Evolutionary conservation across 805 yeast genomes (phyloP), one percentile per base, ranked within the genome.

Genomic region (Ogataea nitratoaversa): DNA sequence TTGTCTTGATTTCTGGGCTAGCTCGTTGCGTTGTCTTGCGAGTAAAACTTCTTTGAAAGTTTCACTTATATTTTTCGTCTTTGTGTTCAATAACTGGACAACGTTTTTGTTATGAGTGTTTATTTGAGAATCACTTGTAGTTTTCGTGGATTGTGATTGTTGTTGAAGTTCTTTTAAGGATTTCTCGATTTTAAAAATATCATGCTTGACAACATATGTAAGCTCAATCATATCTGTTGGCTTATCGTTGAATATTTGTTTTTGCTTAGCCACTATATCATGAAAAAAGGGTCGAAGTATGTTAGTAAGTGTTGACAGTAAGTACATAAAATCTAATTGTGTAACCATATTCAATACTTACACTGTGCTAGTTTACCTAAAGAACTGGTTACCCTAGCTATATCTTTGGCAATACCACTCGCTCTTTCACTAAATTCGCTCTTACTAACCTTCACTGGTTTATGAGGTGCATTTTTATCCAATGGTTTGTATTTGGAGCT

Each of bases 181-280:
- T 53, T 82, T 79, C 54, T 86, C 95, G 47, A 93, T 79, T 49
- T 79, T 78, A 57, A 89, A 81, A 37, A 93, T 80, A 54, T 85
- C 95, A 60, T 93, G 97, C 48, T 84, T 85, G 45, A 84, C 81
- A 31, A 89, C 82, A 50, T 82, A 85, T 0, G 99, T 90, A 48
- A 93, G 69, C 60, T 93, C 96, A 17, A 90, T 86, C 47, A 93
- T 87, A 57, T 93, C 98, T 13, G 87, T 82, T 1, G 98, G 97
- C 50, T 84, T 82, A 63, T 93, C 99, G 56, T 90, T 96, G 50
- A 93, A 87, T 57, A 91, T 65, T 16, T 96, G 95, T 59, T 89
- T 90, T 52, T 89, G 72, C 60, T 84, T 88, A 3, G 99, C 97
- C 48, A 93, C 56, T 28, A 62, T 30, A 8, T 19, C 13, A 25